Percentiles rank a stretch among this genome's conserved stretches.
Evolutionary conservation across 495 filamentous ascomycete species (phyloP).

Genomic region (Neurospora terricola): DNA sequence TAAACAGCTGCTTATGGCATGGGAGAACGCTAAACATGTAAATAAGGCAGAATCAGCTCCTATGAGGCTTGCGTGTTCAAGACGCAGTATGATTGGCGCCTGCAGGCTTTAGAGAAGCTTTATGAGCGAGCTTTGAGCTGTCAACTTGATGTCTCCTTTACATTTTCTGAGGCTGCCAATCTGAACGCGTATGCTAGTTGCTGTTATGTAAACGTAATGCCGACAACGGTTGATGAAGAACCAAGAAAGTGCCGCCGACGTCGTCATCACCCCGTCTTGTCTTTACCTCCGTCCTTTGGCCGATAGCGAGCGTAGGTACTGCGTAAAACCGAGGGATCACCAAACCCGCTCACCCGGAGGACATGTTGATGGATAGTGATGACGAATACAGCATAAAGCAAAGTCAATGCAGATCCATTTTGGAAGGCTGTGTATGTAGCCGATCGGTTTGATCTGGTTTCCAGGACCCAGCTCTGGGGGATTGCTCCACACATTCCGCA

Average conservation of each 20-base stretch:
- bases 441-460: background rate
- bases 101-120: background rate
- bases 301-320: background rate
- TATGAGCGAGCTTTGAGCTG: background rate
- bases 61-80: background rate
- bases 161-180: background rate
- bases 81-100: background rate
- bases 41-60: background rate
- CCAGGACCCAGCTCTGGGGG: background rate
- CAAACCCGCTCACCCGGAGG: background rate
- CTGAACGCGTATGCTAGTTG: background rate
- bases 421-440: background rate
- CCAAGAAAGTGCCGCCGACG: background rate
- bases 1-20: background rate
- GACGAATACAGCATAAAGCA: background rate
- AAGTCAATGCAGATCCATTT: background rate
- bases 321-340: background rate
- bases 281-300: background rate
- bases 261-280: background rate
- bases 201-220: background rate
- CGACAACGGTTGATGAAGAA: background rate
- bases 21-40: background rate
- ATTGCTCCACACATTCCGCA: background rate
- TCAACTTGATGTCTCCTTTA: background rate
- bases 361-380: background rate